Conservation (phyloP, 495 filamentous ascomycete genomes). For the Tuber indicum region DNA sequence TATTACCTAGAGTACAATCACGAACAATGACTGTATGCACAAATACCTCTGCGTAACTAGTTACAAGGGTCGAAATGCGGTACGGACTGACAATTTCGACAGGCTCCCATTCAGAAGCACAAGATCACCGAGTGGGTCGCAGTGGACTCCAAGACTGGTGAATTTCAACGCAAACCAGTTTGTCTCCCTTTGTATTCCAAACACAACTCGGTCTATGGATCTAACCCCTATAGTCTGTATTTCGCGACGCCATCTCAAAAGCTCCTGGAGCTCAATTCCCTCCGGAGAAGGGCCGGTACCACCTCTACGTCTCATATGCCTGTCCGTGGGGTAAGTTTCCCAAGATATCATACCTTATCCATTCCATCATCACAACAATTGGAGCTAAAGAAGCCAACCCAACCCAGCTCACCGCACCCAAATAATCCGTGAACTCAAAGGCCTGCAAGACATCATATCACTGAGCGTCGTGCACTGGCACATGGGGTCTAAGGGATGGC, state of each 20-base stretch:
- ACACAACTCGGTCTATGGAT: background rate
- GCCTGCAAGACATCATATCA: conserved; percentile 65
- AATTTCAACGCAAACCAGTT: conserved; percentile 37
- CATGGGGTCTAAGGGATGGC: conserved; percentile 64
- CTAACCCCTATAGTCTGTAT: conserved; percentile 30
- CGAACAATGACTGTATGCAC: background rate
- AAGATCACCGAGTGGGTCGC: conserved; percentile 30
- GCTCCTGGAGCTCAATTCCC: conserved; percentile 58
- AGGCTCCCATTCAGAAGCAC: conserved; percentile 8
- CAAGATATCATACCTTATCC: conserved; percentile 11
- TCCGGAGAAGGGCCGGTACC: conserved; percentile 67
- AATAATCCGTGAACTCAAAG: conserved; percentile 68
- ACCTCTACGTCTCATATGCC: conserved; percentile 67
- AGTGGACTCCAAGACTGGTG: conserved; percentile 38
- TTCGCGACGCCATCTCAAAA: conserved; percentile 41
- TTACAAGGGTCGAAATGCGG: background rate
- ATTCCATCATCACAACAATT: background rate
- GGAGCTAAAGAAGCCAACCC: background rate
- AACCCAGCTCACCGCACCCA: conserved; percentile 62
- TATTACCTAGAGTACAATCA: background rate
- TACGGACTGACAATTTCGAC: background rate
- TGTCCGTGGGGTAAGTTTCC: conserved; percentile 63
- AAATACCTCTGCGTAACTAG: background rate
- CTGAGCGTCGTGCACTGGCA: conserved; percentile 64
- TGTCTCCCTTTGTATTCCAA: background rate